Conservation (phyloP, 2,329 filamentous ascomycete species). For the Aspergillus neotritici region DNA sequence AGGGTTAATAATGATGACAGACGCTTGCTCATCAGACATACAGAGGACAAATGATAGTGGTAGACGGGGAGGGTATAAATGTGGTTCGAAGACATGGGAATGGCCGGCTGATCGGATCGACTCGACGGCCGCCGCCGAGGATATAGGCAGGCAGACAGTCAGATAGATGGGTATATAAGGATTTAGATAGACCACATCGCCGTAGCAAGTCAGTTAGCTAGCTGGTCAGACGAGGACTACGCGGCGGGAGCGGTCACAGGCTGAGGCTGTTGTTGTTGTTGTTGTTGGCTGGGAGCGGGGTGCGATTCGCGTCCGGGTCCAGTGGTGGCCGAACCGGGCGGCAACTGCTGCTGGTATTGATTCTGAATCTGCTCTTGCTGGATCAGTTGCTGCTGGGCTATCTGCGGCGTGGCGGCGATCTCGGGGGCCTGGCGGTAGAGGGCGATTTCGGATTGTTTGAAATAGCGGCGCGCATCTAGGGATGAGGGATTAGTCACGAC, state of each 20-base stretch:
- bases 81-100: no score
- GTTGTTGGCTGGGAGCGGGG: neutral
- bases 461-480: slow-evolving; percentile 87
- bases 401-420: slow-evolving; percentile 36
- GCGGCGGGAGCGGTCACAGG: slow-evolving; percentile 22
- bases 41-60: slow-evolving; percentile 6
- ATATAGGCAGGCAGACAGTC: no score
- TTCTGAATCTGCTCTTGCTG: slow-evolving; percentile 34
- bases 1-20: no score
- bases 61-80: slow-evolving; percentile 10
- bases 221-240: slow-evolving; percentile 9
- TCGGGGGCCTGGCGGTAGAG: slow-evolving; percentile 71
- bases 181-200: no score
- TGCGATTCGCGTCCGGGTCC: slow-evolving; percentile 26
- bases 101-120: no score
- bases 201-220: no score
- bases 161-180: no score
- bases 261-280: slow-evolving; percentile 1
- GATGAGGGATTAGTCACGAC: slow-evolving; percentile 11
- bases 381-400: slow-evolving; percentile 37
- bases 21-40: no score
- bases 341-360: slow-evolving; percentile 32
- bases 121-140: no score
- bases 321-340: slow-evolving; percentile 32
- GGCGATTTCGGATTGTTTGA: slow-evolving; percentile 98